A percentile compares a stretch with the other conserved stretches of the same genome.
Conservation (phyloP, 805 yeast species). For the Ogataea corticis region DNA sequence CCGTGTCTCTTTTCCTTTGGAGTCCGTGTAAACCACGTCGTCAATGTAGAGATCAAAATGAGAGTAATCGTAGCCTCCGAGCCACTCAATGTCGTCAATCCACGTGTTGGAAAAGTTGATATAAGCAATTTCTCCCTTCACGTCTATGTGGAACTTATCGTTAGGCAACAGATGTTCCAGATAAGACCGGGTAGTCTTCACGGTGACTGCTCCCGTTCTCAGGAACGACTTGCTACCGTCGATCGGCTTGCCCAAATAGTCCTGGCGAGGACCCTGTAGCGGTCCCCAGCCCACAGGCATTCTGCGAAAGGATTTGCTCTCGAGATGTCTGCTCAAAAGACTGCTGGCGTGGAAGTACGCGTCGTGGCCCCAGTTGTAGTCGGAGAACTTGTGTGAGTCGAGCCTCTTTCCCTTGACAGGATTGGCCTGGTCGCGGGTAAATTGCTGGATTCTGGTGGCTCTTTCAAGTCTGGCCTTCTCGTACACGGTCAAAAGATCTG, state of each 20-base stretch:
- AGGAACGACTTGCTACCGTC: slow-evolving; percentile 8
- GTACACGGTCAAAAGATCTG: slow-evolving; percentile 21
- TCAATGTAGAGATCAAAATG: slow-evolving; percentile 12
- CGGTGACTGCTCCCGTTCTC: slow-evolving; percentile 10
- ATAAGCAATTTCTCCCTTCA: slow-evolving; percentile 10
- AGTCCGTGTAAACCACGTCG: slow-evolving; percentile 12
- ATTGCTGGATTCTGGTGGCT: slow-evolving; percentile 29
- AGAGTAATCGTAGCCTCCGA: slow-evolving; percentile 14
- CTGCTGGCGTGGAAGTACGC: slow-evolving; percentile 11
- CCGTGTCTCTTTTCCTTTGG: slow-evolving; percentile 7
- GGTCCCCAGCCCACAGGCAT: slow-evolving; percentile 14
- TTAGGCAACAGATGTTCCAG: slow-evolving; percentile 11
- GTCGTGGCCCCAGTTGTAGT: slow-evolving; percentile 12
- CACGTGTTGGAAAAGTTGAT: slow-evolving; percentile 9
- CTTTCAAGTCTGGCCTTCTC: slow-evolving; percentile 30
- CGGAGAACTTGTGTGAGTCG: slow-evolving; percentile 6
- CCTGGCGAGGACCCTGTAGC: slow-evolving; percentile 12
- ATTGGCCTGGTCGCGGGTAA: slow-evolving; percentile 10
- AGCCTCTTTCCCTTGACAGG: slow-evolving; percentile 2
- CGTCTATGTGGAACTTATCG: slow-evolving; percentile 10
- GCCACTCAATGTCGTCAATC: slow-evolving; percentile 15
- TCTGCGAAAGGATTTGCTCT: slow-evolving; percentile 9
- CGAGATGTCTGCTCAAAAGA: slow-evolving; percentile 8
- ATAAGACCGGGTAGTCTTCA: slow-evolving; percentile 10
- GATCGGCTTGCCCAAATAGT: slow-evolving; percentile 10